A percentile compares a stretch with the other conserved stretches of the same genome.
These are phyloP conservation scores for Linanthus parryae DNA, from an alignment of 148 eudicot genomes.

Conservation along the genomic window DNA sequence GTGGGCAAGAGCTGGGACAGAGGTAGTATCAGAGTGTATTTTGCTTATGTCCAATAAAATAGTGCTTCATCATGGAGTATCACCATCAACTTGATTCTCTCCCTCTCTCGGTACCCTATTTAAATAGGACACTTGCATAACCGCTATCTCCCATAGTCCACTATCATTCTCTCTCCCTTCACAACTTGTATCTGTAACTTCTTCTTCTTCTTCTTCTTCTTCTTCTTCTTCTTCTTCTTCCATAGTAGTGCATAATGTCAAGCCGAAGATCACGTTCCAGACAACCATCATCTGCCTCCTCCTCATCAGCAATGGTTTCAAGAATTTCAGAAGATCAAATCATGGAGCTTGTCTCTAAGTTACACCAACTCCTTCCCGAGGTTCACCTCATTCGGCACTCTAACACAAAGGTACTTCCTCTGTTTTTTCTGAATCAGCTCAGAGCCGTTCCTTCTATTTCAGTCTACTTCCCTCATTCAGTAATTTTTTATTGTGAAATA, in stretches of 20 bases:
- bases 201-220: neutral
- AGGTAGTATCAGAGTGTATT: neutral
- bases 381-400: constrained; percentile 44
- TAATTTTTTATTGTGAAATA: no score
- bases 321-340: constrained; percentile 76
- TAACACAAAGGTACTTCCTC: constrained; percentile 53
- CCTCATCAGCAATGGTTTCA: constrained; percentile 31
- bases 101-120: neutral
- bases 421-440: neutral
- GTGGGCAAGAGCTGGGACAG: no score
- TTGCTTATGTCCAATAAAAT: neutral
- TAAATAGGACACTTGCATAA: no score
- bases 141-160: neutral
- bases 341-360: constrained; percentile 61
- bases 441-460: neutral
- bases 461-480: neutral
- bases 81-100: neutral
- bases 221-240: neutral
- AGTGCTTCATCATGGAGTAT: neutral
- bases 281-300: no score
- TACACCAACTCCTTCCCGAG: constrained; percentile 83
- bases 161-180: neutral
- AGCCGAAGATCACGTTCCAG: constrained; percentile 75
- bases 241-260: constrained; percentile 38
- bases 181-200: neutral